Base-by-base conservation (phyloP, 139 green algal genomes). In the Pseudopediastrum boryanum region DNA sequence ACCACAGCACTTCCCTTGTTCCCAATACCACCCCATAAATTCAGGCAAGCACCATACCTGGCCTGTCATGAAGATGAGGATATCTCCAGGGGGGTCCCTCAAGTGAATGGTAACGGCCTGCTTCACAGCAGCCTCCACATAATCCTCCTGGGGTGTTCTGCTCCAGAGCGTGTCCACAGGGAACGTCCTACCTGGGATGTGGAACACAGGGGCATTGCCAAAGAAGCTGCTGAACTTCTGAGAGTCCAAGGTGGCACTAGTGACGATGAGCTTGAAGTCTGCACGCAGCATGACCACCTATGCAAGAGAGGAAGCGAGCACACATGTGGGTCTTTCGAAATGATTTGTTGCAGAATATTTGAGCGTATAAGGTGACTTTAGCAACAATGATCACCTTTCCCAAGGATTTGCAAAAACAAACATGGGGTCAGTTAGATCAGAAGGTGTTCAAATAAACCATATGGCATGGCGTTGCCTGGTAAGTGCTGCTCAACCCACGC, bases 31-130 rank as follows among this genome's bases (percentile, higher is more conserved):
- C n/a, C n/a, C n/a, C n/a, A n/a, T n/a, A 25, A 69, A 25, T 43
- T 43, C 23, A 25, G 16, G n/a, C n/a, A 52, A 12, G 12, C 33
- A 46, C 4, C 77, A 35, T 44, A 71, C 86, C 51, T n/a, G n/a
- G 36, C 90, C 92, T 4, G 96, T 99, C 93, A 99, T 97, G 92
- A 99, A 99, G 77, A 99, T 96, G 39, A 99, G 92, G 85, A 99
- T 98, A 87, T 99, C 96, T 0, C 94, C 95, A 2, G 85, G 82
- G 21, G 90, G 84, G 82, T 98, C 92, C 2, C 92, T 87, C 58
- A 99, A 80, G 88, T 99, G 96, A 77, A 98, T 96, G 35, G 94
- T 93, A 38, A 99, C 77, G 0, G 94, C 94, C 84, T 81, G 75
- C 89, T 98, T 99, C 5, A 99, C 93, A 0, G 95, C 96, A 41